phyloP scores from a whole-genome alignment of 768 basidiomycete species.

The Suillus variegatus region DNA sequence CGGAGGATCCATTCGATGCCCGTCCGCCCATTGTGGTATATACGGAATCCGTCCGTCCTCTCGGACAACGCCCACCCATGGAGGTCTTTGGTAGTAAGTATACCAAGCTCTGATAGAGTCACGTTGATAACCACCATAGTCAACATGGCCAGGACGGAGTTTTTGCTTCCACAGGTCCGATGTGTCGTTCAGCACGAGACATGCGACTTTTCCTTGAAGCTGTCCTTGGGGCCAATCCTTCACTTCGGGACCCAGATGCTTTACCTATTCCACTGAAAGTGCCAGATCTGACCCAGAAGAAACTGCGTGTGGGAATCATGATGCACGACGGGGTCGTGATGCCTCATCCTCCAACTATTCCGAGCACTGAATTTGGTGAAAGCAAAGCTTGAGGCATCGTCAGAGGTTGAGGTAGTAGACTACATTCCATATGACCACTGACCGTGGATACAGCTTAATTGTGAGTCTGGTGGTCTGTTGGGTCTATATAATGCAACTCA shows the following conservation, averaged over 20 bases:
- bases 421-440: constrained; percentile 39
- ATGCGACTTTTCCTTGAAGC: constrained; percentile 21
- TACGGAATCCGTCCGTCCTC: constrained; percentile 43
- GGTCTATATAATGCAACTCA: background rate
- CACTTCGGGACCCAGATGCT: constrained; percentile 39
- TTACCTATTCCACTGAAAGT: constrained; percentile 31
- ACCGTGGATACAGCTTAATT: constrained; percentile 34
- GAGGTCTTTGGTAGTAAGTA: constrained; percentile 23
- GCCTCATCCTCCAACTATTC: constrained; percentile 42
- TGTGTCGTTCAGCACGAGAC: constrained; percentile 30
- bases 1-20: constrained; percentile 42
- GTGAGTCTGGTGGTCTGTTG: constrained; percentile 21
- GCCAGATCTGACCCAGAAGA: constrained; percentile 26
- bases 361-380: constrained; percentile 41
- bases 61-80: constrained; percentile 28
- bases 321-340: constrained; percentile 38
- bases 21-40: constrained; percentile 38
- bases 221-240: constrained; percentile 37
- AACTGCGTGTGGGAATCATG: constrained; percentile 34
- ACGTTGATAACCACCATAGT: constrained; percentile 21
- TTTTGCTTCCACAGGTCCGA: constrained; percentile 20
- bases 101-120: background rate
- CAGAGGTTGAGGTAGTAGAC: constrained; percentile 36
- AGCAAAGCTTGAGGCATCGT: constrained; percentile 34
- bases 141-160: constrained; percentile 27